These are phyloP conservation scores for Rutstroemia sp. DNA, from an alignment of 2,329 filamentous ascomycete genomes.

Conservation along the genomic window DNA sequence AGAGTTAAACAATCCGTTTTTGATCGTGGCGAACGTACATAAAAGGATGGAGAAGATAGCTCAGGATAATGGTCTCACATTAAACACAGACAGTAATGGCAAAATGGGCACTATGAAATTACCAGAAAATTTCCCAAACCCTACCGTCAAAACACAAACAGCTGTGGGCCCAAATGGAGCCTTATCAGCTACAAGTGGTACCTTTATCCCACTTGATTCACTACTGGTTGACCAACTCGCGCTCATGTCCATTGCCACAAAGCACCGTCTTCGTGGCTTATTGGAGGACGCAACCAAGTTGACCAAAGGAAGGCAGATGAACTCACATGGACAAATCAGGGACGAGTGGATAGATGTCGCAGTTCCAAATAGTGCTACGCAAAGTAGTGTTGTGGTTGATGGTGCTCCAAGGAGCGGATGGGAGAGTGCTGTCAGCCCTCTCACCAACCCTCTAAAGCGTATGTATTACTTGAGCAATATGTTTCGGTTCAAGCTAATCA, in stretches of 20 bases:
- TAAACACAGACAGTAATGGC: constrained; percentile 51
- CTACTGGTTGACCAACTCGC: constrained; percentile 76
- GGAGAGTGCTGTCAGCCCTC: constrained; percentile 46
- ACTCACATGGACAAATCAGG: constrained; percentile 73
- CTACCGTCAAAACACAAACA: constrained; percentile 42
- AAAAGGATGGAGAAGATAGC: constrained; percentile 49
- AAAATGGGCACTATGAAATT: constrained; percentile 34
- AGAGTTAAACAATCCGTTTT: constrained; percentile 50
- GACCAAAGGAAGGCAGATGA: constrained; percentile 63
- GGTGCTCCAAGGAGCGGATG: constrained; percentile 28
- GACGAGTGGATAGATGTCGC: constrained; percentile 70
- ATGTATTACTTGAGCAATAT: constrained; percentile 29
- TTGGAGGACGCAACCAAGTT: constrained; percentile 70
- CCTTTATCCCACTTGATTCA: constrained; percentile 68
- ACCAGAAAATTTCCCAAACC: constrained; percentile 22
- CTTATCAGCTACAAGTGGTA: constrained; percentile 55
- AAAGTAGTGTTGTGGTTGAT: constrained; percentile 26
- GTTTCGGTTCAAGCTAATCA: constrained; percentile 23
- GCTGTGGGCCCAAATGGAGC: constrained; percentile 57
- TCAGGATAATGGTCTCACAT: constrained; percentile 46
- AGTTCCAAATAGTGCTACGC: constrained; percentile 35
- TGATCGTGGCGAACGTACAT: constrained; percentile 21
- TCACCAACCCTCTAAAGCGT: constrained; percentile 54
- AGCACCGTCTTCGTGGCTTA: constrained; percentile 68
- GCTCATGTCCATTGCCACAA: constrained; percentile 73